A percentile compares a stretch with the other conserved stretches of the same genome.
Conservation (phyloP, 148 eudicot species). For the Suaeda aralocaspica region DNA sequence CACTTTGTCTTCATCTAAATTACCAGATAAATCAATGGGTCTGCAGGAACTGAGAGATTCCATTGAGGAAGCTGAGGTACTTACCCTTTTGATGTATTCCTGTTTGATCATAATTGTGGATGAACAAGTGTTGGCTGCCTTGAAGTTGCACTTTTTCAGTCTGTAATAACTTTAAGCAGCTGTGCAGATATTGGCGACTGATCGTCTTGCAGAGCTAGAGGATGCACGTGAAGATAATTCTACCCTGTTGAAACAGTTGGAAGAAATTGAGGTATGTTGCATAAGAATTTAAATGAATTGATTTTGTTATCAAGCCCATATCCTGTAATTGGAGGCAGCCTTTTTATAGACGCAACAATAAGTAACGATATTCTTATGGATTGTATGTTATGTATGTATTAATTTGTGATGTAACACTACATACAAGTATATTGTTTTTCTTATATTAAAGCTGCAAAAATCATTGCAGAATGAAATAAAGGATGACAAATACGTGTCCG, state of each 20-base stretch:
- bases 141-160: neutral
- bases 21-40: constrained; percentile 54
- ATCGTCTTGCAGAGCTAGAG: constrained; percentile 87
- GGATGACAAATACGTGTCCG: constrained; percentile 57
- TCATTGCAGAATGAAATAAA: constrained; percentile 61
- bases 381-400: neutral
- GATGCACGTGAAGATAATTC: constrained; percentile 73
- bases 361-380: neutral
- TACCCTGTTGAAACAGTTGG: constrained; percentile 68
- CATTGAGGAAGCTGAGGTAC: constrained; percentile 82
- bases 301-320: neutral
- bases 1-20: constrained; percentile 59
- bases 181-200: constrained; percentile 75
- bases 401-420: neutral
- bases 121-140: neutral
- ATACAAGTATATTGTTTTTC: constrained; percentile 5
- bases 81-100: constrained; percentile 2
- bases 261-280: constrained; percentile 68
- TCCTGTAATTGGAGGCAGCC: neutral
- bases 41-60: constrained; percentile 71
- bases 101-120: neutral
- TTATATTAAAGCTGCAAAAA: constrained; percentile 5
- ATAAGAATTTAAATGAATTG: neutral
- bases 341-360: neutral
- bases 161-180: constrained; percentile 17